Evolutionary conservation across 2,329 filamentous ascomycete genomes (phyloP).

Genomic region (Claviceps sp.): DNA sequence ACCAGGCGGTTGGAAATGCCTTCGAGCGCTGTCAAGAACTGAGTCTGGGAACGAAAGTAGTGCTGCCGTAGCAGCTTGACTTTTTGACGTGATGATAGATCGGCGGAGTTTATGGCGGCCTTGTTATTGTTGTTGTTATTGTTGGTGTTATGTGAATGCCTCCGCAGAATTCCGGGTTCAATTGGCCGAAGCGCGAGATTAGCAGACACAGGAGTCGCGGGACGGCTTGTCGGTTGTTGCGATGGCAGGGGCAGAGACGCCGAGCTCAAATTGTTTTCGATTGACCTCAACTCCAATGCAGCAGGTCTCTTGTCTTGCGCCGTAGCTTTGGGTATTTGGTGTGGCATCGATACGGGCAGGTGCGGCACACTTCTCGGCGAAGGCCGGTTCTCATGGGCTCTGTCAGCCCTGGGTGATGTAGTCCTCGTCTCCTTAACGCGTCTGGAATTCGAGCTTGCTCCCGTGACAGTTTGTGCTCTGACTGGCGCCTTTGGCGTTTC

Average conservation of each 20-base stretch:
- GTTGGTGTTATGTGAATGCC: conserved; percentile 43
- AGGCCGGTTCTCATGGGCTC: conserved; percentile 15
- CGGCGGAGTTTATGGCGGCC: conserved; percentile 41
- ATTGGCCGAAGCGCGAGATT: conserved; percentile 30
- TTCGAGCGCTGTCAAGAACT: conserved; percentile 67
- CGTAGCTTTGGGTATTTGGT: conserved; percentile 18
- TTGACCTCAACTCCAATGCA: conserved; percentile 36
- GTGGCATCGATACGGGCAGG: conserved; percentile 10
- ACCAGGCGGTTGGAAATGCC: conserved; percentile 78
- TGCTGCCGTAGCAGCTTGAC: conserved; percentile 63
- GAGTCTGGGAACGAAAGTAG: conserved; percentile 71
- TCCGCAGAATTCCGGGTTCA: conserved; percentile 35
- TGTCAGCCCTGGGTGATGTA: conserved; percentile 23
- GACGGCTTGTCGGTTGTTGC: conserved; percentile 36
- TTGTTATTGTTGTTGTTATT: conserved; percentile 46
- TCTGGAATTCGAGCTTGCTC: conserved; percentile 35
- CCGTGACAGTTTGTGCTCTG: conserved; percentile 55
- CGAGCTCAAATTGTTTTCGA: conserved; percentile 52
- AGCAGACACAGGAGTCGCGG: conserved; percentile 44
- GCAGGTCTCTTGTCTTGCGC: conserved; percentile 30
- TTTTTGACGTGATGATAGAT: conserved; percentile 53
- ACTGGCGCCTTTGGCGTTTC: conserved; percentile 31
- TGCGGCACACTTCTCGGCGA: conserved; percentile 13
- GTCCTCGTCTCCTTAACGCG: conserved; percentile 33
- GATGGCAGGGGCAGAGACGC: conserved; percentile 54